phyloP scores from a whole-genome alignment of 306 rosid species.

The Vigna hirtella region DNA sequence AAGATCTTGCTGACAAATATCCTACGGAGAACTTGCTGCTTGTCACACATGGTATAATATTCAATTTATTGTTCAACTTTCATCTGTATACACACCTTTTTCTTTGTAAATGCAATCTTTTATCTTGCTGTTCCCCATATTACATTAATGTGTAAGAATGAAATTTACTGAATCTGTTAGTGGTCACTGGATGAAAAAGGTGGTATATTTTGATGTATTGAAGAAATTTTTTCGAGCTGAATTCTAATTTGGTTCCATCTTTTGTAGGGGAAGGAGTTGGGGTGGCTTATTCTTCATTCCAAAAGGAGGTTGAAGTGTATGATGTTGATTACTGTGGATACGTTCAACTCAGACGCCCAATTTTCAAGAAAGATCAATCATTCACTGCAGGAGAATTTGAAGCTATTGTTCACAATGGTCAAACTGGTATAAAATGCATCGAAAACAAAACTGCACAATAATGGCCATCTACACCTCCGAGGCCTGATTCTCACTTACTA shows the following conservation, averaged over 20 bases:
- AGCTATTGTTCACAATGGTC: constrained; percentile 45
- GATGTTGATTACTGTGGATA: constrained; percentile 77
- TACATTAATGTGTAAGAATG: neutral
- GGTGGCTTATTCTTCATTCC: constrained; percentile 62
- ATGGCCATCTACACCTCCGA: neutral
- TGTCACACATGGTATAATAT: constrained; percentile 81
- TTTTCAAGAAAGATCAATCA: constrained; percentile 51
- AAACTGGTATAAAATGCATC: constrained; percentile 49
- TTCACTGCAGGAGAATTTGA: constrained; percentile 68
- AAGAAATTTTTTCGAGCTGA: constrained; percentile 2
- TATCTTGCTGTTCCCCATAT: neutral
- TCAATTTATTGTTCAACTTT: neutral
- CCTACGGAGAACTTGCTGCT: constrained; percentile 80
- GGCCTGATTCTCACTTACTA: neutral
- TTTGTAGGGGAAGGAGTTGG: constrained; percentile 87
- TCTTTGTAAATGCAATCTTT: neutral
- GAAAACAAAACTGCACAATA: neutral
- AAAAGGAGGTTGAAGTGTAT: constrained; percentile 55
- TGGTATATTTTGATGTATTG: neutral
- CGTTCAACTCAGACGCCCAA: constrained; percentile 70
- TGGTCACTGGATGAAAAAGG: neutral
- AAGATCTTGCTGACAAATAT: constrained; percentile 80
- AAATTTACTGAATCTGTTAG: neutral
- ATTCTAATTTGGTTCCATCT: constrained; percentile 22
- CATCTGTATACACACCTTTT: constrained; percentile 16